Evolutionary conservation across 257 asterid genomes (phyloP).

Genomic region (Penstemon eatonii): DNA sequence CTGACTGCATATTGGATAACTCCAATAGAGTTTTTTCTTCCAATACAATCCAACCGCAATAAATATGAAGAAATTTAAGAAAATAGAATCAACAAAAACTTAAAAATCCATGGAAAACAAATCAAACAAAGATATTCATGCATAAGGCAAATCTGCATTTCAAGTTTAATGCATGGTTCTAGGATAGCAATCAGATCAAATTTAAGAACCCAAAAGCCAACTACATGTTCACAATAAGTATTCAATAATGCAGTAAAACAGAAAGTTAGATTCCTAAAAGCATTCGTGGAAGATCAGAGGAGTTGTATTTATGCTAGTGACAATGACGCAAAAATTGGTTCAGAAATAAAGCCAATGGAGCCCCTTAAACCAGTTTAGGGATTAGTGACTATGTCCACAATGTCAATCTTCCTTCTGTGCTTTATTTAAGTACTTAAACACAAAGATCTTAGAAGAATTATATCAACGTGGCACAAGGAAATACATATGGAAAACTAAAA

Average conservation of each 20-base stretch:
- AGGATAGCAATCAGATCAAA: background rate
- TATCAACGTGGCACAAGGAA: conserved; percentile 6
- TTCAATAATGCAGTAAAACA: background rate
- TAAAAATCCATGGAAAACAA: background rate
- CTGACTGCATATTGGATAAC: background rate
- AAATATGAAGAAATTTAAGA: background rate
- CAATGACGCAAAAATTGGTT: conserved; percentile 18
- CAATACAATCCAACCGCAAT: background rate
- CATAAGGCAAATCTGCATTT: conserved; percentile 1
- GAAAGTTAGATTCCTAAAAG: conserved; percentile 1
- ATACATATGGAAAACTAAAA: conserved; percentile 11
- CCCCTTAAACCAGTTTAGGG: conserved; percentile 6
- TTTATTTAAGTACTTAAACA: conserved; percentile 4
- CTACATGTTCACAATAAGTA: background rate
- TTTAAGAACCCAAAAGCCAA: background rate
- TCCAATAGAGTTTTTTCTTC: background rate
- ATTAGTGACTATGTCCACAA: background rate
- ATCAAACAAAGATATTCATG: background rate
- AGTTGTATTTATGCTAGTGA: background rate
- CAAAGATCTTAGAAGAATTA: background rate
- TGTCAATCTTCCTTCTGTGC: conserved; percentile 1
- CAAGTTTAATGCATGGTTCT: background rate
- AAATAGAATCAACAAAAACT: conserved; percentile 1
- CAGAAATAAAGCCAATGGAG: background rate
- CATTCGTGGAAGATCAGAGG: conserved; percentile 1